Evolutionary conservation across 192 early-diverging fungal species (phyloP), one percentile per base, ranked within the genome.

Genomic region (Geranomyces variabilis): DNA sequence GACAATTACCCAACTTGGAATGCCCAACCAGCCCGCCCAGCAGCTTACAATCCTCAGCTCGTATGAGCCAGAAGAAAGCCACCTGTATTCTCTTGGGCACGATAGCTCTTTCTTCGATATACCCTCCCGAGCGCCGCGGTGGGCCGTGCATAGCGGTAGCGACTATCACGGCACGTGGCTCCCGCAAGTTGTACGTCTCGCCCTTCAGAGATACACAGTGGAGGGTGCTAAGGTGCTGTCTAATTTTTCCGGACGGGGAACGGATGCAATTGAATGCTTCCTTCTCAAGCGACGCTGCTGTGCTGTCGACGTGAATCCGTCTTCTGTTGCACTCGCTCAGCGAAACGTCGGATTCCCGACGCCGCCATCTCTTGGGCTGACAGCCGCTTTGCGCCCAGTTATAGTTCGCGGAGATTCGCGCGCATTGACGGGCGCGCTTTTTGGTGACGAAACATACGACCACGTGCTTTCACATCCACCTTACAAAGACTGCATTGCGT

Each of bases 111-210:
- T 93, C 73, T 96, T 89, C 81, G 95, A 97, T 73, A 94, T 97
- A 46, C 90, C 92, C n/a, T 91, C 89, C 10, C 80, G 93, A 24
- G 94, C 95, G 0, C 94, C 95, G 24, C 83, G 94, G 57, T 97
- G 94, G 67, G 46, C 53, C 45, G 17, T 43, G 0, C 76, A 77
- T 41, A 91, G 91, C 28, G 94, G 93, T n/a, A 88, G 90, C 14
- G 94, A 96, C 74, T 96, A 96, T 67, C 94, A 94, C 70, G 94
- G 93, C 46, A 94, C 94, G 4, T 96, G 95, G 95, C 83, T 96
- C 21, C 95, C 95, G 26, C 95, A 96, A 71, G 90, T 93, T 19
- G 92, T 93, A 21, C 81, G 94, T 45, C 81, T 84, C 83, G 17
- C 91, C 30, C 72, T 96, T 12, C 80, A 90, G 49, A 83, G 91